A percentile compares a stretch with the other conserved stretches of the same genome.
These are phyloP conservation scores for Punica granatum DNA, from an alignment of 345 rosid species.

Conservation along the genomic window DNA sequence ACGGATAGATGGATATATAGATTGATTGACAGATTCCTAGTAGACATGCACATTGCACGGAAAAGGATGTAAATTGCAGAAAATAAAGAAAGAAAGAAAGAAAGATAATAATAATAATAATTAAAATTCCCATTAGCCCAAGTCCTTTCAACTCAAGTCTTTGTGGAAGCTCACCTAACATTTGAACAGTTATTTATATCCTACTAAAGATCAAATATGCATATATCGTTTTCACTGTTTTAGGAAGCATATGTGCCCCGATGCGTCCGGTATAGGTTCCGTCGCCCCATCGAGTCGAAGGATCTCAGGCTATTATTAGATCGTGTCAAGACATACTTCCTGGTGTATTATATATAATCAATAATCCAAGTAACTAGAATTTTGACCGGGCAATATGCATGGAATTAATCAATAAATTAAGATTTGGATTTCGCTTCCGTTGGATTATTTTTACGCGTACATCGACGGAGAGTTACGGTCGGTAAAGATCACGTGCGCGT, in stretches of 20 bases:
- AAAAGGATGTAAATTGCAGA: background rate
- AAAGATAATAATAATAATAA: no score
- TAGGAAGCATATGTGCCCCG: background rate
- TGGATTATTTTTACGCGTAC: no score
- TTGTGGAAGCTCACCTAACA: constrained; percentile 6
- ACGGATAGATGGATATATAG: background rate
- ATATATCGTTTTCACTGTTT: background rate
- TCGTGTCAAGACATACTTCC: no score
- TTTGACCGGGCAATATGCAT: no score
- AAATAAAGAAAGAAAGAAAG: no score
- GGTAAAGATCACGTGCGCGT: no score
- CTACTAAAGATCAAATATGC: background rate
- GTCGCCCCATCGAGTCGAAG: background rate
- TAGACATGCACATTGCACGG: background rate
- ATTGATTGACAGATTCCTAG: background rate
- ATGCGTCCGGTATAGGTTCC: background rate
- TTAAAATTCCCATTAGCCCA: background rate
- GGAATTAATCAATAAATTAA: no score
- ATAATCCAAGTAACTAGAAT: no score
- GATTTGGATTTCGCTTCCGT: no score
- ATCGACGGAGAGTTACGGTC: no score
- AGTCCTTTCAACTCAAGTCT: background rate
- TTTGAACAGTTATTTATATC: background rate
- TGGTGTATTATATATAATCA: no score
- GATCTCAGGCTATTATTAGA: no score